Conservation (phyloP, 441 rosid genomes). For the Euphorbia celastroides region DNA sequence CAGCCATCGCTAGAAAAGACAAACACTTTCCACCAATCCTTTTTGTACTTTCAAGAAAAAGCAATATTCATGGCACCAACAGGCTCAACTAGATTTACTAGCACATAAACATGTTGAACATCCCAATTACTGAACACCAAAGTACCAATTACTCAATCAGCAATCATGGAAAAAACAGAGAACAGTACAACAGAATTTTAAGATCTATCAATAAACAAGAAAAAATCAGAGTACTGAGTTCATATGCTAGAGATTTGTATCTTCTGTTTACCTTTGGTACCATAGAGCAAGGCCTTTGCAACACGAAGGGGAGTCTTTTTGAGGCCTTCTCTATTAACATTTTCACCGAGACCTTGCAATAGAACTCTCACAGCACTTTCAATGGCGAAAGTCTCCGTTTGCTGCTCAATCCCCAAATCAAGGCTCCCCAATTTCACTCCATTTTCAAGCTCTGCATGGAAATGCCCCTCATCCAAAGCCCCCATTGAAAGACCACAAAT, state of each 20-base stretch:
- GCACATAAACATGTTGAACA: neutral
- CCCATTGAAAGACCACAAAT: conserved; percentile 58
- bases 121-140: neutral
- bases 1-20: neutral
- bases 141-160: neutral
- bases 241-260: neutral
- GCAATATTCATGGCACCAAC: neutral
- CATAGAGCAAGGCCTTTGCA: conserved; percentile 87
- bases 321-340: conserved; percentile 79
- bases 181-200: neutral
- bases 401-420: conserved; percentile 45
- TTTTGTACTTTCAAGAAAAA: neutral
- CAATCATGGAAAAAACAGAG: neutral
- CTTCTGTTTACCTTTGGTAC: conserved; percentile 56
- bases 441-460: conserved; percentile 46
- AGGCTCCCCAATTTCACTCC: conserved; percentile 43
- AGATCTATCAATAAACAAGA: neutral
- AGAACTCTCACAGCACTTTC: conserved; percentile 77
- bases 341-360: conserved; percentile 73
- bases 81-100: neutral
- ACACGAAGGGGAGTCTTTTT: conserved; percentile 92
- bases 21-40: neutral
- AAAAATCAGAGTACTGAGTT: neutral
- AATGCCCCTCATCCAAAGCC: conserved; percentile 69
- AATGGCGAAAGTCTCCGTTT: conserved; percentile 60